Evolutionary conservation across 768 basidiomycete species (phyloP).

Genomic region (Lentinula detonsa): DNA sequence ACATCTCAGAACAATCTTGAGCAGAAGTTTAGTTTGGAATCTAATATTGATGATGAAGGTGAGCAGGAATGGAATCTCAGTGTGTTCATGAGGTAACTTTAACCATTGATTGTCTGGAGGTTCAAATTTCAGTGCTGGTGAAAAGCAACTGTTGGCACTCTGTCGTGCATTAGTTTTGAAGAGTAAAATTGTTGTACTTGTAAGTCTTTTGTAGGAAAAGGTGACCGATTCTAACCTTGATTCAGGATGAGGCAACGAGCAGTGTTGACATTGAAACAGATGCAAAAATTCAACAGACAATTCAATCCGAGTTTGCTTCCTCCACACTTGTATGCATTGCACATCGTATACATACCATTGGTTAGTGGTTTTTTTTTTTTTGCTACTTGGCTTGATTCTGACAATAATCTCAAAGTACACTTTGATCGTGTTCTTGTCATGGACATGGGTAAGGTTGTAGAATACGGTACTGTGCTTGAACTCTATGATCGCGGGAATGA

Average conservation of each 20-base stretch:
- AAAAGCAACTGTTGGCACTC: slow-evolving; percentile 59
- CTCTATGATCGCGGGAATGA: slow-evolving; percentile 19
- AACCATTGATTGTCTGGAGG: slow-evolving; percentile 23
- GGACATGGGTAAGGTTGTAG: slow-evolving; percentile 61
- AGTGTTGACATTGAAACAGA: slow-evolving; percentile 61
- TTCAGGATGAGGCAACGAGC: slow-evolving; percentile 58
- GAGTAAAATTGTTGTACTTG: slow-evolving; percentile 51
- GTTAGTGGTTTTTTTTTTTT: slow-evolving; percentile 21
- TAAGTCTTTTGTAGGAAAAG: slow-evolving; percentile 19
- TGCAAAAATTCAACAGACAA: slow-evolving; percentile 54
- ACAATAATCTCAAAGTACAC: slow-evolving; percentile 30
- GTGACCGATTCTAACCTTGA: not conserved
- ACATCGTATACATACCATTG: slow-evolving; percentile 54
- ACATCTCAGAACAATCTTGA: slow-evolving; percentile 38
- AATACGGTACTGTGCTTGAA: slow-evolving; percentile 68
- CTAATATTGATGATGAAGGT: slow-evolving; percentile 60
- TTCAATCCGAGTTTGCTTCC: slow-evolving; percentile 51
- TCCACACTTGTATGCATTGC: slow-evolving; percentile 54
- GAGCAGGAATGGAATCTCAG: not conserved
- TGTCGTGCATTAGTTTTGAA: slow-evolving; percentile 58
- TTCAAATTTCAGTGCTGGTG: slow-evolving; percentile 61
- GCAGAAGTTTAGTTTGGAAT: slow-evolving; percentile 64
- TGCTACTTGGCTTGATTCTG: slow-evolving; percentile 10
- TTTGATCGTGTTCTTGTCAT: slow-evolving; percentile 72
- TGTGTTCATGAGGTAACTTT: no score